These are phyloP conservation scores for Micractinium conductrix DNA, from an alignment of 139 green algal species.

Conservation along the genomic window DNA sequence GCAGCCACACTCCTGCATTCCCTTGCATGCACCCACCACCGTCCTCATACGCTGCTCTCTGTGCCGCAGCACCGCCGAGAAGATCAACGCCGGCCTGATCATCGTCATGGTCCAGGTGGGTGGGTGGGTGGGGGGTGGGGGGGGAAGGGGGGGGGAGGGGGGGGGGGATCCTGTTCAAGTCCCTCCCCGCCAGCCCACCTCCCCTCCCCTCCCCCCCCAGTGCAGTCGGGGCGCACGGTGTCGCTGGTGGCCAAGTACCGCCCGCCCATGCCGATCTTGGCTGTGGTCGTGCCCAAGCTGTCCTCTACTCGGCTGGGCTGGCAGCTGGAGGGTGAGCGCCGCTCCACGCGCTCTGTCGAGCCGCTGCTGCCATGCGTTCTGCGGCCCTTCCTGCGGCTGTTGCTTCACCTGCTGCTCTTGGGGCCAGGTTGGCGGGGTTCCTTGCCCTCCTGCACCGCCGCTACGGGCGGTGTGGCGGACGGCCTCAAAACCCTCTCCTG, in stretches of 20 bases:
- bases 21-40: too few species aligned
- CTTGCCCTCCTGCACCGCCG: not conserved
- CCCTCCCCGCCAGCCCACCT: too few species aligned
- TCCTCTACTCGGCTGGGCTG: constrained; percentile 42
- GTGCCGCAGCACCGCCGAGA: constrained; percentile 63
- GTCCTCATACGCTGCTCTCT: too few species aligned
- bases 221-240: constrained; percentile 78
- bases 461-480: too few species aligned
- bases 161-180: too few species aligned
- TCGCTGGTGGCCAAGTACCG: constrained; percentile 90
- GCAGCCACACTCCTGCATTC: too few species aligned
- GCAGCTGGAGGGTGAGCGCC: constrained; percentile 42
- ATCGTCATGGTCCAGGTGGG: constrained; percentile 91
- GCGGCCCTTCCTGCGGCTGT: not conserved
- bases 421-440: not conserved
- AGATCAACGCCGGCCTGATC: constrained; percentile 85
- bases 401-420: not conserved
- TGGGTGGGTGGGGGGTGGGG: too few species aligned
- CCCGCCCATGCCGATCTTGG: constrained; percentile 73
- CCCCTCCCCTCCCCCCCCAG: too few species aligned
- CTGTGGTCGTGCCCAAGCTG: constrained; percentile 62
- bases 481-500: not conserved
- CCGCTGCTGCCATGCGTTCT: not conserved
- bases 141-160: too few species aligned
- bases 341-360: not conserved